Evolutionary conservation across 2,329 filamentous ascomycete genomes (phyloP).

Genomic region (Microcera coccophila): DNA sequence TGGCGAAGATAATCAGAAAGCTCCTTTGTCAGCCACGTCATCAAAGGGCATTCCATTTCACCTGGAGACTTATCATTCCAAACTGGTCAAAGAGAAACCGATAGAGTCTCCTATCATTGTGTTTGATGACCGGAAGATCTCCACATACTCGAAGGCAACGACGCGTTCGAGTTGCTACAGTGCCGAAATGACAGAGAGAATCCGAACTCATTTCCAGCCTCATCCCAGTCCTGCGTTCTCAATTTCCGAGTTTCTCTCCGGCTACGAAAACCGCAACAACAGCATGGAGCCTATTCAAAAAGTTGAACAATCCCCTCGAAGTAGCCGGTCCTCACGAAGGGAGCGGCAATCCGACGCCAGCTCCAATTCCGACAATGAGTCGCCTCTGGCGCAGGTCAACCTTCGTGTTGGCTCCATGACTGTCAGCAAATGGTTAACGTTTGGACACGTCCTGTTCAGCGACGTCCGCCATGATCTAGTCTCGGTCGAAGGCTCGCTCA

Average conservation of each 20-base stretch:
- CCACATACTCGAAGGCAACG: slow-evolving; percentile 32
- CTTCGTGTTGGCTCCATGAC: slow-evolving; percentile 77
- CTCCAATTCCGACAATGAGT: slow-evolving; percentile 53
- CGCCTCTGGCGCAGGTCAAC: slow-evolving; percentile 67
- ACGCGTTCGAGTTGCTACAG: slow-evolving; percentile 51
- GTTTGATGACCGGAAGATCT: slow-evolving; percentile 30
- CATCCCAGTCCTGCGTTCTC: slow-evolving; percentile 42
- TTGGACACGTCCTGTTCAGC: slow-evolving; percentile 78
- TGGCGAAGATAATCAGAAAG: slow-evolving; percentile 52
- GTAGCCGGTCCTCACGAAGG: slow-evolving; percentile 30
- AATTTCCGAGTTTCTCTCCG: slow-evolving; percentile 38
- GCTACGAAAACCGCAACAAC: slow-evolving; percentile 20
- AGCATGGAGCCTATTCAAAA: slow-evolving; percentile 21
- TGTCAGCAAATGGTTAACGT: slow-evolving; percentile 83
- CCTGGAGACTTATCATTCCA: slow-evolving; percentile 47
- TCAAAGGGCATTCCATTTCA: slow-evolving; percentile 56
- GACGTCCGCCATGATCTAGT: slow-evolving; percentile 69
- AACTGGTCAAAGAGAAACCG: slow-evolving; percentile 33
- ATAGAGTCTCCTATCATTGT: slow-evolving; percentile 49
- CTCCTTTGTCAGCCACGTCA: slow-evolving; percentile 51
- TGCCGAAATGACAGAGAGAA: slow-evolving; percentile 51
- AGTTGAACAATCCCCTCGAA: slow-evolving; percentile 28
- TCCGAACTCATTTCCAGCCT: slow-evolving; percentile 46
- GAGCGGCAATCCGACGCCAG: slow-evolving; percentile 42
- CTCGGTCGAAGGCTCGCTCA: slow-evolving; percentile 31